Conservation (phyloP, 495 filamentous ascomycete species). For the Aspergillus hancockii region DNA sequence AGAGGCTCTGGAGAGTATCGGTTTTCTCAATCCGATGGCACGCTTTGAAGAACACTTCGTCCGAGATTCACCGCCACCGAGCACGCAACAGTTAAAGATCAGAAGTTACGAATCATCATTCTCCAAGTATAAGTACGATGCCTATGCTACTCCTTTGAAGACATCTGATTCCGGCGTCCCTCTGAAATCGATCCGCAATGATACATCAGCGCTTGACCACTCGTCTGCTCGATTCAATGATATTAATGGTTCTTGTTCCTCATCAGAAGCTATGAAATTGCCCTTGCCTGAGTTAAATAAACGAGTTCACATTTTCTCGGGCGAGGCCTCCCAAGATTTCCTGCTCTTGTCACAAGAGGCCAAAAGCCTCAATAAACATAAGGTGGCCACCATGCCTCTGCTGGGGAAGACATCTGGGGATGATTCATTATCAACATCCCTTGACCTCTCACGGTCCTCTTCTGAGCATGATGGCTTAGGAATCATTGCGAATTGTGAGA, state of each 20-base stretch:
- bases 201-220: conserved; percentile 12
- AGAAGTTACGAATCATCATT: conserved; percentile 18
- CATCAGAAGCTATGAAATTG: not conserved
- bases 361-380: conserved; percentile 28
- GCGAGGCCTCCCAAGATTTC: conserved; percentile 12
- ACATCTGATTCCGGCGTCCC: conserved; percentile 4
- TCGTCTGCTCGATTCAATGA: conserved; percentile 15
- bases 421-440: conserved; percentile 42
- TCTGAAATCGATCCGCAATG: conserved; percentile 11
- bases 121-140: conserved; percentile 13
- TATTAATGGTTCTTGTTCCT: conserved; percentile 15
- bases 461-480: conserved; percentile 59
- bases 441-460: conserved; percentile 57
- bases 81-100: conserved; percentile 13
- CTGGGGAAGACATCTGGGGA: conserved; percentile 55
- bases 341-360: conserved; percentile 18
- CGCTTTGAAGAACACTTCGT: conserved; percentile 22
- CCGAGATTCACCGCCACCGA: conserved; percentile 24
- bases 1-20: not conserved
- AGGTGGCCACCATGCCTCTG: conserved; percentile 58
- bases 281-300: not conserved
- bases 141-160: conserved; percentile 9
- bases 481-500: conserved; percentile 52
- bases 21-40: conserved; percentile 21
- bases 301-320: conserved; percentile 11